A percentile compares a stretch with the other conserved stretches of the same genome.
These are phyloP conservation scores for Tulasnella sp. DNA, from an alignment of 768 basidiomycete genomes.

Conservation along the genomic window DNA sequence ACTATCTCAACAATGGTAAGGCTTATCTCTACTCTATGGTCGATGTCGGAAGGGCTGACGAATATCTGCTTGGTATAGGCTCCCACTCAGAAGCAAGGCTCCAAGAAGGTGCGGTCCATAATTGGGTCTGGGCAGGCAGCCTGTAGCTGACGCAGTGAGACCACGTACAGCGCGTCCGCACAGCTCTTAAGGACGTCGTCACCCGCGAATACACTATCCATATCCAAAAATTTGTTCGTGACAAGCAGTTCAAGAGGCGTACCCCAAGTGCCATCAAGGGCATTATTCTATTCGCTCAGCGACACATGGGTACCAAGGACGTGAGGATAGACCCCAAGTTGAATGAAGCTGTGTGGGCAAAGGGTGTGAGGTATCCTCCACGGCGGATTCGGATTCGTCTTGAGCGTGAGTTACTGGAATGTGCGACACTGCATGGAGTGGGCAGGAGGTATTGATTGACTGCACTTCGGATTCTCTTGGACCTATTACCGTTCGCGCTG, in stretches of 20 bases:
- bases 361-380: slow-evolving; percentile 92
- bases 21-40: background rate
- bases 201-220: slow-evolving; percentile 99
- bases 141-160: background rate
- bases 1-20: slow-evolving; percentile 7
- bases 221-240: slow-evolving; percentile 92
- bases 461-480: background rate
- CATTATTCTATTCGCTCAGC: slow-evolving; percentile 86
- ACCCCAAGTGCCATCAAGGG: slow-evolving; percentile 97
- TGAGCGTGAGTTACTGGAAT: slow-evolving; percentile 66
- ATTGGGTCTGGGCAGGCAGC: background rate
- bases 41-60: background rate
- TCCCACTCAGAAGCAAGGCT: slow-evolving; percentile 49
- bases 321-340: slow-evolving; percentile 94
- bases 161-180: slow-evolving; percentile 57
- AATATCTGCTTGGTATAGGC: background rate
- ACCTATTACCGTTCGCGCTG: background rate
- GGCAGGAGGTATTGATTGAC: background rate
- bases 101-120: slow-evolving; percentile 53
- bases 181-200: slow-evolving; percentile 96
- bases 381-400: slow-evolving; percentile 91
- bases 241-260: slow-evolving; percentile 95
- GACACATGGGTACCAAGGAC: slow-evolving; percentile 94
- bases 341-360: slow-evolving; percentile 92
- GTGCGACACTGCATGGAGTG: background rate